These are phyloP conservation scores for Acorus gramineus DNA, from an alignment of 106 monocot genomes.

Conservation along the genomic window DNA sequence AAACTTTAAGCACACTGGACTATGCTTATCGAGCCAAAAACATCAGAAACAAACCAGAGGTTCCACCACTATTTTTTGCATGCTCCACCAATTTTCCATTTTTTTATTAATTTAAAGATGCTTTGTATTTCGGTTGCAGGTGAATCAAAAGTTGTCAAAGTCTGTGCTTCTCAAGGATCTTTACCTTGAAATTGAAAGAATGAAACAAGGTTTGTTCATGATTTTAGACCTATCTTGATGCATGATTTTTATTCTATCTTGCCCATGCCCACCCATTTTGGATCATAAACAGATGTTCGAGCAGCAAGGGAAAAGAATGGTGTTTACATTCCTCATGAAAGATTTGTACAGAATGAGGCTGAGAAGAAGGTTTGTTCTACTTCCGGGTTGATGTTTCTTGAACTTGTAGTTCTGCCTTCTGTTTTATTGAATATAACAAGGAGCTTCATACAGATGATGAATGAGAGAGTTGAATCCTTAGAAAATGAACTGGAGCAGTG, in stretches of 20 bases:
- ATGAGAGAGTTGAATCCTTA: constrained; percentile 35
- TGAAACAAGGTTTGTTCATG: constrained; percentile 55
- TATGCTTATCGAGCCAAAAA: constrained; percentile 73
- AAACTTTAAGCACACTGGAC: constrained; percentile 66
- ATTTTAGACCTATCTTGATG: neutral
- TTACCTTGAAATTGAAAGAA: constrained; percentile 52
- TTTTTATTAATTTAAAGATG: constrained; percentile 2
- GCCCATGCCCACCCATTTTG: neutral
- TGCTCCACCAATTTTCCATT: neutral
- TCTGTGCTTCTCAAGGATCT: constrained; percentile 66
- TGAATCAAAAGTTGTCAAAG: constrained; percentile 55
- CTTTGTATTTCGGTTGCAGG: constrained; percentile 20
- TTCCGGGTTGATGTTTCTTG: neutral
- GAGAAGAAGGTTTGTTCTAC: constrained; percentile 50
- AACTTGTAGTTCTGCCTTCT: neutral
- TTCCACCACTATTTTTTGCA: constrained; percentile 13
- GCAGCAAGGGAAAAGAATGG: constrained; percentile 89
- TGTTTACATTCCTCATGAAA: constrained; percentile 61
- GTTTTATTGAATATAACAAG: neutral
- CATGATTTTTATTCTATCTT: constrained; percentile 1
- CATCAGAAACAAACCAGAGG: constrained; percentile 84
- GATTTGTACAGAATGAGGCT: constrained; percentile 55
- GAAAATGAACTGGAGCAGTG: constrained; percentile 25
- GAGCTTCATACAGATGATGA: constrained; percentile 28
- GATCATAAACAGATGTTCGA: constrained; percentile 42